A percentile compares a stretch with the other conserved stretches of the same genome.
These are phyloP conservation scores for Erodium texanum DNA, from an alignment of 441 rosid genomes.

Conservation along the genomic window DNA sequence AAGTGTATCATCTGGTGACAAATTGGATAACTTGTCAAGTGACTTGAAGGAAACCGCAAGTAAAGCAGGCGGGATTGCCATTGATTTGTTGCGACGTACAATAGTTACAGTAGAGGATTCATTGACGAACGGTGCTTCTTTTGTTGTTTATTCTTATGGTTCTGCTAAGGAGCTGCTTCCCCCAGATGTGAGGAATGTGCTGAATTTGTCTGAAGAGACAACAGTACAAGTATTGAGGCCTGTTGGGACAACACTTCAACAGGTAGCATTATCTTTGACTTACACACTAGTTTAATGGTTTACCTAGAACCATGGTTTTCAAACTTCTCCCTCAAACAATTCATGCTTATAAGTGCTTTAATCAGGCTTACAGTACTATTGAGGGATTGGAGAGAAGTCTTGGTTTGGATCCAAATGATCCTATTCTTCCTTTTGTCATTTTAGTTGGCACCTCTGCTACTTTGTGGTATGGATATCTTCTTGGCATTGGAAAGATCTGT, in stretches of 20 bases:
- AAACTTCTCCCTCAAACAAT: background rate
- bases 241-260: slow-evolving; percentile 49
- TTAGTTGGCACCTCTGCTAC: slow-evolving; percentile 60
- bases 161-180: slow-evolving; percentile 70
- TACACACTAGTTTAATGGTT: slow-evolving; percentile 5
- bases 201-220: slow-evolving; percentile 59
- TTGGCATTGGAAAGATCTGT: slow-evolving; percentile 14
- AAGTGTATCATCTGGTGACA: slow-evolving; percentile 41
- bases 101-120: slow-evolving; percentile 56
- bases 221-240: slow-evolving; percentile 44
- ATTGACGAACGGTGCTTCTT: slow-evolving; percentile 51
- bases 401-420: slow-evolving; percentile 85
- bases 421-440: slow-evolving; percentile 60
- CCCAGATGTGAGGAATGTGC: slow-evolving; percentile 43
- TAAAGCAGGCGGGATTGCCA: slow-evolving; percentile 39
- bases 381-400: slow-evolving; percentile 65
- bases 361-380: slow-evolving; percentile 52
- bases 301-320: background rate
- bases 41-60: slow-evolving; percentile 47
- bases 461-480: slow-evolving; percentile 67
- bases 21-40: slow-evolving; percentile 41
- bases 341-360: slow-evolving; percentile 14
- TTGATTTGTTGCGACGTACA: slow-evolving; percentile 55
- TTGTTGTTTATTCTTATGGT: slow-evolving; percentile 55
- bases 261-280: slow-evolving; percentile 36